Conservation (phyloP, 352 stramenopile genomes). For the Globisporangium apiculatum region DNA sequence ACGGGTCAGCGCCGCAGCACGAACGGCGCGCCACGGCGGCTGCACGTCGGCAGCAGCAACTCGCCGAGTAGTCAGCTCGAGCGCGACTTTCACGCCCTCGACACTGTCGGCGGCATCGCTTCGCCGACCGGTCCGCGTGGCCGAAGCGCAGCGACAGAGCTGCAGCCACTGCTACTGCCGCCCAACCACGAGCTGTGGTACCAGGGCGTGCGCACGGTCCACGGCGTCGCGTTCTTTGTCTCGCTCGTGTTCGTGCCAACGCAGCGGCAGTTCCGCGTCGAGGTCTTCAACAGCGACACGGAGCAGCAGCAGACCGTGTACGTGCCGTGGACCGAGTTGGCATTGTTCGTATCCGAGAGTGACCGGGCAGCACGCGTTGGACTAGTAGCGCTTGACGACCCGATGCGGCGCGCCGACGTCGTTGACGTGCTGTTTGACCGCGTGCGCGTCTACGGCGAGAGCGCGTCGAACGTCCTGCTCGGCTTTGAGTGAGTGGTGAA, state of each 20-base stretch:
- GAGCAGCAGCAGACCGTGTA: constrained; percentile 76
- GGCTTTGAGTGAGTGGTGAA: constrained; percentile 42
- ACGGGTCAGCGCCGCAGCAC: constrained; percentile 50
- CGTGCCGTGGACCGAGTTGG: constrained; percentile 51
- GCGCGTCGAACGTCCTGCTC: constrained; percentile 41
- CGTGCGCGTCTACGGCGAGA: constrained; percentile 49
- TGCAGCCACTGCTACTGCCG: not conserved
- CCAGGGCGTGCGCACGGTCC: constrained; percentile 53
- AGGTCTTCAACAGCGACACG: constrained; percentile 76
- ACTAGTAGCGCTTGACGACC: constrained; percentile 15
- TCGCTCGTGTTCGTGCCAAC: constrained; percentile 58
- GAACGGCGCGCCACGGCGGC: constrained; percentile 15
- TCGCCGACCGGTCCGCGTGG: not conserved
- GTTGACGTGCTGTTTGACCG: constrained; percentile 56
- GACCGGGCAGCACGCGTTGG: constrained; percentile 21
- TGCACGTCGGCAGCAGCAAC: not conserved
- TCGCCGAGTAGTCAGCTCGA: constrained; percentile 35
- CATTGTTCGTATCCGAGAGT: constrained; percentile 45
- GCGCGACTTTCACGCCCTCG: constrained; percentile 35
- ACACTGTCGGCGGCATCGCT: constrained; percentile 5
- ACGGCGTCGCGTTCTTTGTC: constrained; percentile 66
- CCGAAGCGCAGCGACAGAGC: not conserved
- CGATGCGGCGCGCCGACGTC: constrained; percentile 27
- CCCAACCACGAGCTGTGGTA: constrained; percentile 50
- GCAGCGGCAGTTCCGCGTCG: constrained; percentile 60